These are phyloP conservation scores for Colletotrichum tropicicola DNA, from an alignment of 2,329 filamentous ascomycete species.

Conservation along the genomic window DNA sequence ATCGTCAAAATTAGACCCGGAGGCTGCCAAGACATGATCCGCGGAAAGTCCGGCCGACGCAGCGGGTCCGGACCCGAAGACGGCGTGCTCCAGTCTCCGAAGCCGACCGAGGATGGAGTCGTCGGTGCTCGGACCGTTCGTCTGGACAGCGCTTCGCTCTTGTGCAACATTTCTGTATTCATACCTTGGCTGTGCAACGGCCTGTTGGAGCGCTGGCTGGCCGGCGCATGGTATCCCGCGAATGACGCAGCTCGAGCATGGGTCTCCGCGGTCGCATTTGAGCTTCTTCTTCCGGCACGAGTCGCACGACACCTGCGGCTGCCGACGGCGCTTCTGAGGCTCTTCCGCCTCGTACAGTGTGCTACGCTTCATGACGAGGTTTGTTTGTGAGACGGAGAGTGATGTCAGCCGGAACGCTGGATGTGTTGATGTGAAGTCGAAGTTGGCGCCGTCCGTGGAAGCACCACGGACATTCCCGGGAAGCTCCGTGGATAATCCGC, in stretches of 20 bases:
- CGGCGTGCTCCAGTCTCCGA: conserved; percentile 37
- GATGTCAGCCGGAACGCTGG: too few species aligned
- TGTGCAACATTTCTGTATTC: neutral
- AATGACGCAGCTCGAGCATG: conserved; percentile 39
- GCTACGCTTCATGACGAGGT: conserved; percentile 3
- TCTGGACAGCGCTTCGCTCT: neutral
- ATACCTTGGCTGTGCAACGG: neutral
- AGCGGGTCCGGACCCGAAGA: conserved; percentile 31
- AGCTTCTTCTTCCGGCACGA: conserved; percentile 43
- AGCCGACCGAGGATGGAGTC: conserved; percentile 36
- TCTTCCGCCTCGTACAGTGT: neutral
- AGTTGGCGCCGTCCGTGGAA: neutral
- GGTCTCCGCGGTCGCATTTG: conserved; percentile 40
- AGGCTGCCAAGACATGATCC: neutral
- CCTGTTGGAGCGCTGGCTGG: neutral
- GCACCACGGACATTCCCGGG: neutral
- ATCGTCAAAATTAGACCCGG: neutral
- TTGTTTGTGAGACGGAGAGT: neutral
- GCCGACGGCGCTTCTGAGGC: conserved; percentile 30
- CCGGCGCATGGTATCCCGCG: conserved; percentile 37
- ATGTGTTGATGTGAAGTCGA: neutral
- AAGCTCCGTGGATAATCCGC: conserved; percentile 21
- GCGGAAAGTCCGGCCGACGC: neutral
- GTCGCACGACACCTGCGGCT: conserved; percentile 41
- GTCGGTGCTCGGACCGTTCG: neutral